A percentile compares a stretch with the other conserved stretches of the same genome.
phyloP scores from a whole-genome alignment of 2,329 filamentous ascomycete genomes.

The Pestalotiopsis sp. region DNA sequence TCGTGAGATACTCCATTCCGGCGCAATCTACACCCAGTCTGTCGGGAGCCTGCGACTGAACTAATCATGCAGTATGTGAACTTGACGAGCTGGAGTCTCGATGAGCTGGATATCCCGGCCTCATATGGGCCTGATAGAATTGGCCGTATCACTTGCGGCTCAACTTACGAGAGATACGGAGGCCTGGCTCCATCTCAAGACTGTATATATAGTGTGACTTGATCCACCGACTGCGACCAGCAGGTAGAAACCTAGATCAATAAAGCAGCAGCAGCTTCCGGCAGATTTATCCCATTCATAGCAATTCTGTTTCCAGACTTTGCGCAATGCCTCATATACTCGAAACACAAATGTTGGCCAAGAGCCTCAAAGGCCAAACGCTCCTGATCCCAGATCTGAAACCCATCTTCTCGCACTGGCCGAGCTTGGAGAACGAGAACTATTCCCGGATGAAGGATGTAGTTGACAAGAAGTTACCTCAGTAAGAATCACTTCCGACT shows the following conservation, averaged over 20 bases:
- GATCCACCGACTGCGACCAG: not conserved
- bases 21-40: not conserved
- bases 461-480: slow-evolving; percentile 18
- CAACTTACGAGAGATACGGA: not conserved
- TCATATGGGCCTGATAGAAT: not conserved
- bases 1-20: not conserved
- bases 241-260: not conserved
- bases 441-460: slow-evolving; percentile 19
- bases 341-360: slow-evolving; percentile 20
- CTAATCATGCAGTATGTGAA: not conserved
- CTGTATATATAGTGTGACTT: not conserved
- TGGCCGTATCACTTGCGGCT: not conserved
- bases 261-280: not conserved
- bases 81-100: not conserved
- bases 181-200: not conserved
- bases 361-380: slow-evolving; percentile 16
- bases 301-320: not conserved
- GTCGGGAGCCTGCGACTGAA: not conserved
- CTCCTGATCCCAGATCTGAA: slow-evolving; percentile 26
- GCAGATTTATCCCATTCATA: not conserved
- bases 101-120: not conserved
- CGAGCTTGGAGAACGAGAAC: slow-evolving; percentile 17
- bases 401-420: slow-evolving; percentile 26
- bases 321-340: slow-evolving; percentile 17
- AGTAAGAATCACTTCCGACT: slow-evolving; percentile 17